phyloP scores from a whole-genome alignment of 192 early-diverging fungal genomes.

The Umbelopsis sp. region DNA sequence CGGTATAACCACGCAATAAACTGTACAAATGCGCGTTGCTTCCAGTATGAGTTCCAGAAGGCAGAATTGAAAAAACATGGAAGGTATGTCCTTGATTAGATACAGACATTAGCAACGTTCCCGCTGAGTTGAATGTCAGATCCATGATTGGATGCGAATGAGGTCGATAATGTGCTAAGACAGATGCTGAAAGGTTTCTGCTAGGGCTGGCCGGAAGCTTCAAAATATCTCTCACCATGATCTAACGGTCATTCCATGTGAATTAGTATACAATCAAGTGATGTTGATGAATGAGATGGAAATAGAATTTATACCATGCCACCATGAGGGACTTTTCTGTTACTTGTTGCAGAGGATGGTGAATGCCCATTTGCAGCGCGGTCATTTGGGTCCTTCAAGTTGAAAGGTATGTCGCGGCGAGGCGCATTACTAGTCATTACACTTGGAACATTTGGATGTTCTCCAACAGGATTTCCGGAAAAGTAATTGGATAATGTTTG shows the following conservation, averaged over 20 bases:
- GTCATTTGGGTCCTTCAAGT: neutral
- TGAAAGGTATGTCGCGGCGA: neutral
- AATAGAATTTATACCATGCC: neutral
- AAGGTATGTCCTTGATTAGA: constrained; percentile 76
- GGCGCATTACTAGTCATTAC: neutral
- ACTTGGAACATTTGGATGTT: constrained; percentile 21
- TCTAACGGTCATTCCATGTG: constrained; percentile 17
- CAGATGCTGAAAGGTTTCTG: constrained; percentile 36
- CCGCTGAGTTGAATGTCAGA: constrained; percentile 64
- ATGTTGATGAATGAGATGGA: neutral
- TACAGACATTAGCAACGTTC: constrained; percentile 68
- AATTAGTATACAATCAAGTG: neutral
- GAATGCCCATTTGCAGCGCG: neutral
- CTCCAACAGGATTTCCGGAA: constrained; percentile 26
- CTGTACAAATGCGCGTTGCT: constrained; percentile 62
- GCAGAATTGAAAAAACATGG: constrained; percentile 64
- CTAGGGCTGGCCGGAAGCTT: constrained; percentile 11
- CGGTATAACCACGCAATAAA: constrained; percentile 78
- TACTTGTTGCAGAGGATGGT: neutral
- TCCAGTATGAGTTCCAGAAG: constrained; percentile 25
- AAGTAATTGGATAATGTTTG: constrained; percentile 70
- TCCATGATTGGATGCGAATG: constrained; percentile 68
- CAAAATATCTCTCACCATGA: constrained; percentile 54
- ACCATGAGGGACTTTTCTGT: neutral
- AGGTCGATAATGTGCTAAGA: constrained; percentile 70